Evolutionary conservation across 176 grass and related monocot species (phyloP).

Genomic region (Carex littledalei): DNA sequence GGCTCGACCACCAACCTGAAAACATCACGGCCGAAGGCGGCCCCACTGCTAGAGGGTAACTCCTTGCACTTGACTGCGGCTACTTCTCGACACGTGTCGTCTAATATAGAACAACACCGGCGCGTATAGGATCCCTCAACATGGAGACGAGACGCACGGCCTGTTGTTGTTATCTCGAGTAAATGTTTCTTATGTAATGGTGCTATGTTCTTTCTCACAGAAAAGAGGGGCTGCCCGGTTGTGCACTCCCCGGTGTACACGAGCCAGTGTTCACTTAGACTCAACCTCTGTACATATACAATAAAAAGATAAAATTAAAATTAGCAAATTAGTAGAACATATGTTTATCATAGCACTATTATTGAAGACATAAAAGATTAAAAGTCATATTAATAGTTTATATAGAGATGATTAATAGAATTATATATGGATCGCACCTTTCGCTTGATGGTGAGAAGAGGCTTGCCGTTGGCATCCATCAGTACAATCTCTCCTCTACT

Average conservation of each 20-base stretch:
- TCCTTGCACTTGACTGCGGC: constrained; percentile 58
- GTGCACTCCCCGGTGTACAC: constrained; percentile 67
- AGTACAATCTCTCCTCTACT: constrained; percentile 48
- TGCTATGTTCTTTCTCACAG: constrained; percentile 43
- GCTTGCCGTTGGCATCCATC: constrained; percentile 50
- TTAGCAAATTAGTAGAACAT: not conserved
- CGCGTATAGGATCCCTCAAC: constrained; percentile 74
- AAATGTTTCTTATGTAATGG: constrained; percentile 32
- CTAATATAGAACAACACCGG: constrained; percentile 49
- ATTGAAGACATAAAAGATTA: not conserved
- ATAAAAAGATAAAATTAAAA: not conserved
- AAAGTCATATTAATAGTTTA: not conserved
- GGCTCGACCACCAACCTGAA: constrained; percentile 67
- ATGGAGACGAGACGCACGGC: constrained; percentile 28
- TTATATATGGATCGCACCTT: constrained; percentile 28
- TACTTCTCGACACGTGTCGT: constrained; percentile 29
- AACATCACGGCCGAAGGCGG: constrained; percentile 51
- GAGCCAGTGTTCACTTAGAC: constrained; percentile 58
- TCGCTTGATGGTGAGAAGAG: constrained; percentile 53
- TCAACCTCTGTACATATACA: constrained; percentile 70
- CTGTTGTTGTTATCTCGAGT: constrained; percentile 31
- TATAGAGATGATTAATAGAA: not conserved
- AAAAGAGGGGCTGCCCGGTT: constrained; percentile 37
- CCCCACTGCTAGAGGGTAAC: constrained; percentile 6
- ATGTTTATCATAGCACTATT: not conserved